These are phyloP conservation scores for Verticillium dahliae DNA, from an alignment of 2,329 filamentous ascomycete genomes.

Conservation along the genomic window DNA sequence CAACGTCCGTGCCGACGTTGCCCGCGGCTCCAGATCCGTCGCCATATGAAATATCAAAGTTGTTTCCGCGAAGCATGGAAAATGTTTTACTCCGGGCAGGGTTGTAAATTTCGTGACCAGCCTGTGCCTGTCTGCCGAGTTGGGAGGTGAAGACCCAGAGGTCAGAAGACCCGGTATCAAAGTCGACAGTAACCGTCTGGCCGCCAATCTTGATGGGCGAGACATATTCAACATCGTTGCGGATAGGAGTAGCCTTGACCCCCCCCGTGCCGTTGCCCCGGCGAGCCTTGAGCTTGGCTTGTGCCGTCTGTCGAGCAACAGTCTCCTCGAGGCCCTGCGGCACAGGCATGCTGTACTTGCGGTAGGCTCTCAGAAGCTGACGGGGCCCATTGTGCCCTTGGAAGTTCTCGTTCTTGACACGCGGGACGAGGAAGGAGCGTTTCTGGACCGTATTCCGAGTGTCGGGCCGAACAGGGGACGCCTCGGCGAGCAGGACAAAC, in stretches of 20 bases:
- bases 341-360: conserved; percentile 57
- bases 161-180: conserved; percentile 72
- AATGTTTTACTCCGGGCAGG: conserved; percentile 27
- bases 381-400: conserved; percentile 47
- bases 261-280: conserved; percentile 33
- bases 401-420: conserved; percentile 49
- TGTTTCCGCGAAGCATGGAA: conserved; percentile 30
- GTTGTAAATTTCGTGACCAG: conserved; percentile 40
- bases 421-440: conserved; percentile 56
- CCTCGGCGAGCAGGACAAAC: conserved; percentile 17
- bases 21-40: conserved; percentile 59
- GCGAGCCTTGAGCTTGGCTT: conserved; percentile 1
- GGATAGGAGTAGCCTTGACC: conserved; percentile 58
- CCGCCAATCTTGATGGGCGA: conserved; percentile 63
- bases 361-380: conserved; percentile 59
- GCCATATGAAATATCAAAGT: conserved; percentile 62
- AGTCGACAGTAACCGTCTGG: conserved; percentile 62
- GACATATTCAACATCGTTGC: conserved; percentile 64
- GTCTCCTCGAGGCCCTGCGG: conserved; percentile 29
- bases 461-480: conserved; percentile 6
- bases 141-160: conserved; percentile 67
- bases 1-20: conserved; percentile 59
- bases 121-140: conserved; percentile 35
- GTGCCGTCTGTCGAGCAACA: conserved; percentile 5
- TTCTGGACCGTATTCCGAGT: conserved; percentile 29